Conservation (phyloP, 139 green algal species). For the Coelastrella sp. region DNA sequence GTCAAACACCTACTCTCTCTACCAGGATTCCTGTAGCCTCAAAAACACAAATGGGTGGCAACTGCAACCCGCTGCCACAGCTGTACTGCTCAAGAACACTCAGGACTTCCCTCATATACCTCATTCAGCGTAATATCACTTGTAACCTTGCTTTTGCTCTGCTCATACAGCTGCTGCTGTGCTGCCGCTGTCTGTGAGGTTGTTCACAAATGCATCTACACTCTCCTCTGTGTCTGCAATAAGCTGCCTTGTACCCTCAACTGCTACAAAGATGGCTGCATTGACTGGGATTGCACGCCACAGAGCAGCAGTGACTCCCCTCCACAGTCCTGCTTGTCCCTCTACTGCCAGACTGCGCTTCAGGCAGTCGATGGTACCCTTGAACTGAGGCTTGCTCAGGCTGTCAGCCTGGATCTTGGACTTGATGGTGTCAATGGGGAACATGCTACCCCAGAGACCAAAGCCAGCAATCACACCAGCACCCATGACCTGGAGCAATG, state of each 20-base stretch:
- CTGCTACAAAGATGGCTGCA: constrained; percentile 61
- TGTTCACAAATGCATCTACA: not conserved
- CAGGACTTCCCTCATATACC: not conserved
- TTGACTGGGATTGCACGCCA: constrained; percentile 62
- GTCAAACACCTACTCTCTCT: no score
- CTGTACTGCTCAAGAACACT: not conserved
- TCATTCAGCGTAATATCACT: not conserved
- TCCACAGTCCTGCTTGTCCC: constrained; percentile 56
- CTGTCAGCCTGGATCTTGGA: constrained; percentile 62
- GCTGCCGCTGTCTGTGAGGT: not conserved
- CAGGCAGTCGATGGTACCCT: constrained; percentile 53
- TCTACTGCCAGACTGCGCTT: constrained; percentile 38
- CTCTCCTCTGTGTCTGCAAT: constrained; percentile 50
- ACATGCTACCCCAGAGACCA: constrained; percentile 65
- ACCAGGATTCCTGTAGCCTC: no score
- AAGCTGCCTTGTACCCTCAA: constrained; percentile 53
- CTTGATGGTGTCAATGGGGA: constrained; percentile 69
- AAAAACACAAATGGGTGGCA: no score
- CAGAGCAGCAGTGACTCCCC: constrained; percentile 58
- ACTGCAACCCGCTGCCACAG: no score
- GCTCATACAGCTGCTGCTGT: not conserved
- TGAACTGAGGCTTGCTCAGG: constrained; percentile 57
- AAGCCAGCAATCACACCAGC: constrained; percentile 57
- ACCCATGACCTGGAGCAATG: constrained; percentile 46
- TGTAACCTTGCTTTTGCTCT: not conserved